Evolutionary conservation across 495 filamentous ascomycete species (phyloP).

Genomic region (Lichina pygmaea): DNA sequence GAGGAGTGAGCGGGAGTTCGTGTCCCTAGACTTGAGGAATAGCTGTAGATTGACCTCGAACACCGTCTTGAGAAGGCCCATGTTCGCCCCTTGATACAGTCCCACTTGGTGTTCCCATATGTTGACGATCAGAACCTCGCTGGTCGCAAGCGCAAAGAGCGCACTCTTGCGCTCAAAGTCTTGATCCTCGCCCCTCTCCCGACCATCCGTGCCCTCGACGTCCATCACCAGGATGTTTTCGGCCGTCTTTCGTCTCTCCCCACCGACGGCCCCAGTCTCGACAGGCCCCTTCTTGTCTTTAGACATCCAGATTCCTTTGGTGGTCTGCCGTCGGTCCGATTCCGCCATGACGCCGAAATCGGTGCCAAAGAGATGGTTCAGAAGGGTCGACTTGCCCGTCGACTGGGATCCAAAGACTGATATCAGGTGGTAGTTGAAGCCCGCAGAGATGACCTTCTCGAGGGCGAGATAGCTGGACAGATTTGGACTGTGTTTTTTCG

Average conservation of each 20-base stretch:
- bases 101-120: conserved; percentile 99
- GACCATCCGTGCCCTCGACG: conserved; percentile 90
- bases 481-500: conserved; percentile 27
- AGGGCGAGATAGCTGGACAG: conserved; percentile 55
- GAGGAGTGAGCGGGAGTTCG: conserved; percentile 69
- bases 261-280: conserved; percentile 9
- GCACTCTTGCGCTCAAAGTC: conserved; percentile 97
- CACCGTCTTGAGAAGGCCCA: conserved; percentile 92
- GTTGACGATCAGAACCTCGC: conserved; percentile 94
- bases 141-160: conserved; percentile 86
- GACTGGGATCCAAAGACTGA: conserved; percentile 98
- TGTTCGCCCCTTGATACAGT: conserved; percentile 93
- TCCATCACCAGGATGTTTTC: conserved; percentile 99
- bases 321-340: conserved; percentile 70
- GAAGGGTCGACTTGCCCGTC: conserved; percentile 87
- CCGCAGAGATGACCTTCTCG: conserved; percentile 55
- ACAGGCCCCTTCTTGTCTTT: conserved; percentile 49
- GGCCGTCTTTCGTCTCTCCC: conserved; percentile 36
- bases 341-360: conserved; percentile 95
- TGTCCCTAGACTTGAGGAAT: conserved; percentile 83
- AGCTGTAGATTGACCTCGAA: conserved; percentile 96
- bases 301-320: conserved; percentile 98
- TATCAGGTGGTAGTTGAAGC: conserved; percentile 97
- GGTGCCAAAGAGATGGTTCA: conserved; percentile 89
- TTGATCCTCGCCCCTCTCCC: conserved; percentile 91